Conservation (phyloP, 495 filamentous ascomycete species). For the Aspergillus campestris region DNA sequence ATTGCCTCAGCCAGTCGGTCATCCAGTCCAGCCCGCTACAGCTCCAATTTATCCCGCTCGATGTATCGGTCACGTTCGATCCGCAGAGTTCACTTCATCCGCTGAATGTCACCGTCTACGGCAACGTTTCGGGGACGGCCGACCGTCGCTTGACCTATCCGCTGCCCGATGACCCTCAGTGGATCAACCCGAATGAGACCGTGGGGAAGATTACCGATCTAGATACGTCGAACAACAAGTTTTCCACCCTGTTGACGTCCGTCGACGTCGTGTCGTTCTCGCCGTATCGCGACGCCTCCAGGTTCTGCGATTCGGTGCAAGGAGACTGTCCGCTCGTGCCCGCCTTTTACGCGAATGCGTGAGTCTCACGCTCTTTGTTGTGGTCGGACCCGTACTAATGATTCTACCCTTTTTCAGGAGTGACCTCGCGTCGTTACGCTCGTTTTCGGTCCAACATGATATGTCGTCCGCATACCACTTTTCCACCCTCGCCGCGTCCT, state of each 20-base stretch:
- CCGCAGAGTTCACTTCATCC: slow-evolving; percentile 50
- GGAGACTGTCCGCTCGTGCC: slow-evolving; percentile 68
- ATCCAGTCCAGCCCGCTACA: slow-evolving; percentile 40
- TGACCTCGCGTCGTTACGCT: slow-evolving; percentile 47
- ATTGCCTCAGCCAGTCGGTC: slow-evolving; percentile 64
- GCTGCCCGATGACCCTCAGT: slow-evolving; percentile 36
- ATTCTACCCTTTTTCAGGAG: slow-evolving; percentile 22
- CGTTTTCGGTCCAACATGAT: slow-evolving; percentile 68
- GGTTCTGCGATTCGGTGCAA: slow-evolving; percentile 61
- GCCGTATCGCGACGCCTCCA: slow-evolving; percentile 43
- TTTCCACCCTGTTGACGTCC: slow-evolving; percentile 60
- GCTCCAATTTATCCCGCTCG: slow-evolving; percentile 76
- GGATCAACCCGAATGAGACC: slow-evolving; percentile 47
- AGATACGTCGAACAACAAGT: slow-evolving; percentile 43
- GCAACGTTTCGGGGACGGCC: slow-evolving; percentile 70
- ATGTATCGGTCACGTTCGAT: slow-evolving; percentile 66
- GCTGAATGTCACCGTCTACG: slow-evolving; percentile 75
- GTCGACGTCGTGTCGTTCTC: slow-evolving; percentile 68
- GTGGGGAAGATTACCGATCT: slow-evolving; percentile 70
- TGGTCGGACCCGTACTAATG: not conserved
- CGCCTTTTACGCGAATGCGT: slow-evolving; percentile 55
- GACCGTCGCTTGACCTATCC: slow-evolving; percentile 41
- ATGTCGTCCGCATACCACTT: slow-evolving; percentile 80
- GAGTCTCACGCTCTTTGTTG: slow-evolving; percentile 18
- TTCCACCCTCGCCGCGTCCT: slow-evolving; percentile 61